These are phyloP conservation scores for Apiospora aurea DNA, from an alignment of 2,329 filamentous ascomycete genomes.

Conservation along the genomic window DNA sequence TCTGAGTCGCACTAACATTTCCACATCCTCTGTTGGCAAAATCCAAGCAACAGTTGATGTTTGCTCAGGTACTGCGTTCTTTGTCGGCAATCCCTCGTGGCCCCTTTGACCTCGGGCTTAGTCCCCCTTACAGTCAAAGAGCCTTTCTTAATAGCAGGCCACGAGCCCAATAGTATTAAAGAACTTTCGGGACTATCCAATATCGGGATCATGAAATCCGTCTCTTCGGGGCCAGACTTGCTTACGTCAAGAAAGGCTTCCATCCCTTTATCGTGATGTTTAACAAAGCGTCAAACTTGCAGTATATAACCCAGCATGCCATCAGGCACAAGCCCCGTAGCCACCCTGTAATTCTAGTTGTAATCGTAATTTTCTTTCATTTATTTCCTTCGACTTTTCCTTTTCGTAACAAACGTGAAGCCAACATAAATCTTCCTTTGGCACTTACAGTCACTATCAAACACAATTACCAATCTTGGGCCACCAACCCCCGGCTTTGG, in stretches of 20 bases:
- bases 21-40: no score
- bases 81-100: neutral
- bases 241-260: neutral
- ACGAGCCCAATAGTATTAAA: neutral
- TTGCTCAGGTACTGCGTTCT: neutral
- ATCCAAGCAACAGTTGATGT: no score
- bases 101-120: neutral
- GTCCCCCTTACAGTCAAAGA: neutral
- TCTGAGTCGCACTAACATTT: no score
- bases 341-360: neutral
- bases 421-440: neutral
- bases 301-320: neutral
- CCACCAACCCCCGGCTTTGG: neutral
- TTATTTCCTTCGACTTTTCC: neutral
- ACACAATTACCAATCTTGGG: no score
- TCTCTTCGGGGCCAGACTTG: neutral
- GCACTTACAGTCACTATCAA: neutral
- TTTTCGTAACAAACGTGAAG: neutral
- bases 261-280: neutral
- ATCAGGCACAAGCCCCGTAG: neutral
- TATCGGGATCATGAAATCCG: neutral
- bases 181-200: neutral
- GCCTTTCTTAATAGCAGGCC: conserved; percentile 1
- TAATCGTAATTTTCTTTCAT: neutral
- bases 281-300: neutral